Evolutionary conservation across 192 early-diverging fungal genomes (phyloP), one percentile per base, ranked within the genome.

Genomic region (Coemansia sp.): DNA sequence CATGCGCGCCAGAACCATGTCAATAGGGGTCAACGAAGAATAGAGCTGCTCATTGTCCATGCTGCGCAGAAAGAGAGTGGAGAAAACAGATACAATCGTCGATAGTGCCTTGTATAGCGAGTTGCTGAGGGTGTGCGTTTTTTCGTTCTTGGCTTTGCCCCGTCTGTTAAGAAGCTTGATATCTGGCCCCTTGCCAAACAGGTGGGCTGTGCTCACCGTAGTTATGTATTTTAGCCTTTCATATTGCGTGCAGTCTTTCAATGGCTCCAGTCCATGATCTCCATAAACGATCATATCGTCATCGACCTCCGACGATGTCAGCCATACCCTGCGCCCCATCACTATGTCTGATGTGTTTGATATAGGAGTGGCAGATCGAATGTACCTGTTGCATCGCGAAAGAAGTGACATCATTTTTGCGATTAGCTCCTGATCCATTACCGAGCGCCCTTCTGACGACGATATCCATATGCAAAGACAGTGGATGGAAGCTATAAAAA

Each of bases 401-500:
- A 81, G 59, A 20, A 81, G 63, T 12, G 31, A 26, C 23, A 63
- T 56, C 43, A 69, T 25, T 23, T 72, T 65, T 26, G 31, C 30
- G 15, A 64, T n/a, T 15, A 61, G 13, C 5, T 63, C 66, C 12
- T 61, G 52, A 0, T 18, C 15, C 42, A 64, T 52, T 5, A 28
- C 33, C 1, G 48, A 30, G 7, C 61, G 51, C 42, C 59, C 42
- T 1, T 33, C 28, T 16, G 67, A 53, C 3, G 65, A 43, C 16
- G 70, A 71, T 0, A 72, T 39, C 79, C 79, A 81, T 10, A 55
- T 63, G 30, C 57, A 67, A 7, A 81, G 64, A 34, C 79, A 81
- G 39, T 67, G 73, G 33, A 81, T 55, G 13, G 79, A 75, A 1
- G 59, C 53, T n/a, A 81, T 81, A 59, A 81, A 75, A 31, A 69